These are phyloP conservation scores for Alternaria burnsii DNA, from an alignment of 2,329 filamentous ascomycete genomes.

Conservation along the genomic window DNA sequence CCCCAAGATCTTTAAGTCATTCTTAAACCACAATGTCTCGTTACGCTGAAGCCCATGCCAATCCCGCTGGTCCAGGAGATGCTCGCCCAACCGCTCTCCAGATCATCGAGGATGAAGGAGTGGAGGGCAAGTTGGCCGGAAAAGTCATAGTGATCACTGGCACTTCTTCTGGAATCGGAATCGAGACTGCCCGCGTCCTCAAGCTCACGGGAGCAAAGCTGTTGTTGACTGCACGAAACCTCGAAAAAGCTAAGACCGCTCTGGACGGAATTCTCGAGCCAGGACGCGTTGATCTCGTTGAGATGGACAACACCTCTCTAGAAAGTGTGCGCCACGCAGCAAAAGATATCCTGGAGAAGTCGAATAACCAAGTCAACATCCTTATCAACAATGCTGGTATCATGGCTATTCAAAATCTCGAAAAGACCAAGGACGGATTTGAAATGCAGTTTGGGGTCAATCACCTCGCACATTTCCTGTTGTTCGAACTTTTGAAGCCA, in stretches of 20 bases:
- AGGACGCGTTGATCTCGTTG: too few species aligned
- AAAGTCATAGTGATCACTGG: background rate
- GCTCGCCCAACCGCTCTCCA: background rate
- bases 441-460: background rate
- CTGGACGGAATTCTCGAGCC: too few species aligned
- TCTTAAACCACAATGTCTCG: too few species aligned
- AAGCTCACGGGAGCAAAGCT: too few species aligned
- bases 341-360: background rate
- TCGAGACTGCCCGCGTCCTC: too few species aligned
- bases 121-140: background rate
- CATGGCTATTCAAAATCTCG: background rate
- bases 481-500: background rate
- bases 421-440: background rate
- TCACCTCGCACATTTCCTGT: background rate
- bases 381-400: background rate
- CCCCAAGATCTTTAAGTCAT: too few species aligned
- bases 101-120: background rate
- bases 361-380: background rate
- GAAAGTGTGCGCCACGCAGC: background rate
- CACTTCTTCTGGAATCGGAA: too few species aligned
- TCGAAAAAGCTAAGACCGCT: too few species aligned
- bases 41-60: background rate
- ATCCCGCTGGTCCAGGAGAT: background rate
- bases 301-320: background rate
- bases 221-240: too few species aligned